Evolutionary conservation across 2,329 filamentous ascomycete species (phyloP).

Genomic region (Neopestalotiopsis sp.): DNA sequence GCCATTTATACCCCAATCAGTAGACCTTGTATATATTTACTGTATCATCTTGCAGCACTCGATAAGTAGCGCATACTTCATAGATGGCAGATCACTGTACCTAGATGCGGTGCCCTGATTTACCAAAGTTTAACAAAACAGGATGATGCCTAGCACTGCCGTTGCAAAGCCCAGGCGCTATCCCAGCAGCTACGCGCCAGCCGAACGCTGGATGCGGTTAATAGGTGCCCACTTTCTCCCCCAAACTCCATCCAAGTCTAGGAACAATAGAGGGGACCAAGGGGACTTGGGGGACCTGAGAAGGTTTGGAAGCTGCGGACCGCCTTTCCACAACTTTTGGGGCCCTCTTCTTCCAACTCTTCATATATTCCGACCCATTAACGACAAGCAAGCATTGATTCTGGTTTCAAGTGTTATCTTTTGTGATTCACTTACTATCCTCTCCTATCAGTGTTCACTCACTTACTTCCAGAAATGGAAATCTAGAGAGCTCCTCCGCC

Average conservation of each 20-base stretch:
- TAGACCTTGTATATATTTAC: no score
- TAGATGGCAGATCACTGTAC: background rate
- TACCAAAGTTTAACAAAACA: background rate
- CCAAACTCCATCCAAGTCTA: background rate
- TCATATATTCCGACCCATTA: background rate
- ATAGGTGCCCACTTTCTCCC: background rate
- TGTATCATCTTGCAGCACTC: background rate
- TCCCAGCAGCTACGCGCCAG: background rate
- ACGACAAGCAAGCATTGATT: background rate
- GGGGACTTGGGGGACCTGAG: background rate
- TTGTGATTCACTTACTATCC: background rate
- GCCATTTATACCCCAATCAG: no score
- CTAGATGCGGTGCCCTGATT: background rate
- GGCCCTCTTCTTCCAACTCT: background rate
- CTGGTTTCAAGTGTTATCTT: background rate
- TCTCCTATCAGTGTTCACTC: background rate
- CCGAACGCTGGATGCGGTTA: background rate
- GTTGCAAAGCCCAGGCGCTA: background rate
- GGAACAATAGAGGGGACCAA: background rate
- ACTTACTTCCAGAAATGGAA: background rate
- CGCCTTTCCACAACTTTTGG: background rate
- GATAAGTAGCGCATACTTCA: background rate
- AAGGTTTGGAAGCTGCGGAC: background rate
- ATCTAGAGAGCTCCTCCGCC: background rate
- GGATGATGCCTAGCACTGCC: background rate